Conservation (phyloP, 2,329 filamentous ascomycete species). For the Emmonsiellopsis sp. region DNA sequence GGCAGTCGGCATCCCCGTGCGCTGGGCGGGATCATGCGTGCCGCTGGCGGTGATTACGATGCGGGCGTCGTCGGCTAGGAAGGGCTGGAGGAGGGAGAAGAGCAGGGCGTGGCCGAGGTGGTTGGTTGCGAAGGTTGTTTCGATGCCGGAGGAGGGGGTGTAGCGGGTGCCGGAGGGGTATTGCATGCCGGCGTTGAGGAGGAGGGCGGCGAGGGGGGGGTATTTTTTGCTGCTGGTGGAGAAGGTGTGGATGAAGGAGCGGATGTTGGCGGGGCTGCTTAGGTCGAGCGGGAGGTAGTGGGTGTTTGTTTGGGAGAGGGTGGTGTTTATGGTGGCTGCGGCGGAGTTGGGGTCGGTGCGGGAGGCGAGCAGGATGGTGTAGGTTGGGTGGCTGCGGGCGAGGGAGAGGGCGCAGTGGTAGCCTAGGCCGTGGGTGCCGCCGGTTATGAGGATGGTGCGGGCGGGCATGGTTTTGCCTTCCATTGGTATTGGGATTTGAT, state of each 20-base stretch:
- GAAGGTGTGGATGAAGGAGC: constrained; percentile 34
- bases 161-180: constrained; percentile 28
- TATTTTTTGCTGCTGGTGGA: constrained; percentile 18
- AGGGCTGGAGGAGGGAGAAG: constrained; percentile 38
- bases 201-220: constrained; percentile 36
- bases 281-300: constrained; percentile 39
- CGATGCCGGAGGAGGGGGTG: constrained; percentile 35
- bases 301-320: constrained; percentile 32
- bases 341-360: constrained; percentile 36
- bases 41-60: constrained; percentile 39
- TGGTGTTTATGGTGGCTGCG: constrained; percentile 36
- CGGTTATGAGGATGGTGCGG: constrained; percentile 33
- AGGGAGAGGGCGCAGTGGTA: constrained; percentile 35
- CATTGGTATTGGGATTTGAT: background rate
- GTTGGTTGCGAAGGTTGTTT: constrained; percentile 42
- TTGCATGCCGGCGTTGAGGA: constrained; percentile 44
- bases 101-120: constrained; percentile 45
- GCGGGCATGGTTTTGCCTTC: background rate
- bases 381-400: constrained; percentile 33
- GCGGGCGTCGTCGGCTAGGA: constrained; percentile 33
- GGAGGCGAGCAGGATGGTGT: constrained; percentile 36
- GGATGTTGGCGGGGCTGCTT: constrained; percentile 29
- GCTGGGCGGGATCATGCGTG: constrained; percentile 41
- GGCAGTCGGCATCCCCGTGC: constrained; percentile 35
- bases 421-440: constrained; percentile 38